Evolutionary conservation across 768 basidiomycete genomes (phyloP), one percentile per base, ranked within the genome.

Genomic region (Leccinum uliginosum): DNA sequence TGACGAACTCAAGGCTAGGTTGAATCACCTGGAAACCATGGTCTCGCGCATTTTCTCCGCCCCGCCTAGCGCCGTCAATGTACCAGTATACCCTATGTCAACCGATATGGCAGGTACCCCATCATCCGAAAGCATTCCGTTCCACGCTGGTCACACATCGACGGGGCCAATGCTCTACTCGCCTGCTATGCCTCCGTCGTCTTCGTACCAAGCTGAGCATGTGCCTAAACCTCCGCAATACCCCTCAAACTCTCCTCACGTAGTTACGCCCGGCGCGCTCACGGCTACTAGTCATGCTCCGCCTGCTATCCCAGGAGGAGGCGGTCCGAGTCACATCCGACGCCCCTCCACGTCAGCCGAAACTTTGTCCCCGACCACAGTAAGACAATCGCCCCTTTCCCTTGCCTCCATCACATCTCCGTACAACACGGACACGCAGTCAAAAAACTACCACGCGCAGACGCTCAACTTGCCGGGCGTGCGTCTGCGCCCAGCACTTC

Each of bases 371-470:
- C 68, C 75, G 40, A 61, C 66, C 49, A 56, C 74, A 9, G 59
- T 71, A 32, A 69, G 74, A 47, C 73, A 75, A 47, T 73, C 73
- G 23, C 74, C 76, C 0, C 71, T 76, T 50, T 74, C 76, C 29
- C 63, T 77, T 8, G 67, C 78, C 23, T 75, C 75, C 34, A 79
- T 76, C 60, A 77, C 72, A 14, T 65, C 72, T 11, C 82, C 67
- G 53, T 83, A 63, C 69, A 67, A 65, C 58, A 50, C 67, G 54
- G 69, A 69, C 8, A 14, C 59, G 48, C 80, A 77, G 79, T 70
- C 84, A 87, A 87, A 89, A 87, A 87, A 89, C 79, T 85, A 55
- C 79, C 75, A 66, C 82, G 86, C 86, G 86, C 86, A 87, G 86
- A 85, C 81, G 86, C 79, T 78, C 78, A 80, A 65, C 66, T 65